Percentiles rank a stretch among this genome's conserved stretches.
These are phyloP conservation scores for Petasospora rhodanensis DNA, from an alignment of 1,139 yeast species.

Conservation along the genomic window DNA sequence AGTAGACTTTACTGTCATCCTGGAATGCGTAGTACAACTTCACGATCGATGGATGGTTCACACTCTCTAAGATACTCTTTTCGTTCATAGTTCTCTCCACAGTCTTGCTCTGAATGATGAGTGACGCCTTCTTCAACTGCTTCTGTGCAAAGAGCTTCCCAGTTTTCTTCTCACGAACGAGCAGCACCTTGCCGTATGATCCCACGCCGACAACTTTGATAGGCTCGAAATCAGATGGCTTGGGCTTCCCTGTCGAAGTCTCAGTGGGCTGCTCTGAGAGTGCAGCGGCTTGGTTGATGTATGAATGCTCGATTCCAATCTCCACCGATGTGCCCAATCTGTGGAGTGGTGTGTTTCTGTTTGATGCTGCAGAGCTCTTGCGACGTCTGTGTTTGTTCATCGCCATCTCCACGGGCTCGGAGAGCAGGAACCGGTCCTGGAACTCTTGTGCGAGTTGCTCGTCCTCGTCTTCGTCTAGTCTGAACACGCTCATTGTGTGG, in stretches of 20 bases:
- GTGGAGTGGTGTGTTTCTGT: constrained; percentile 28
- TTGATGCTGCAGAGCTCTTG: constrained; percentile 32
- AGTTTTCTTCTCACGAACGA: constrained; percentile 64
- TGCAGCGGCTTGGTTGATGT: constrained; percentile 17
- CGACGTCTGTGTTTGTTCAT: constrained; percentile 13
- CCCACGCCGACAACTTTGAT: constrained; percentile 86
- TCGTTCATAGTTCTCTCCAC: constrained; percentile 36
- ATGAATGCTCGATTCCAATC: constrained; percentile 38
- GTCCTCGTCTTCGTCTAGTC: constrained; percentile 20
- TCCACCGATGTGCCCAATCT: constrained; percentile 45
- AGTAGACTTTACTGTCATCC: constrained; percentile 72
- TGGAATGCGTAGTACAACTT: constrained; percentile 87
- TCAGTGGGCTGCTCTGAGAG: background rate
- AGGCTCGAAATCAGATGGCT: constrained; percentile 63
- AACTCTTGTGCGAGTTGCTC: constrained; percentile 17
- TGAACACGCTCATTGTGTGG: constrained; percentile 19
- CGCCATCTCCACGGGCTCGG: constrained; percentile 18
- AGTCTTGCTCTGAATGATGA: constrained; percentile 39
- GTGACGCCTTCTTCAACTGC: constrained; percentile 77
- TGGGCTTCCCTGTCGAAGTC: constrained; percentile 23
- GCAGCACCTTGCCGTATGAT: constrained; percentile 82
- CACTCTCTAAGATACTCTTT: constrained; percentile 60
- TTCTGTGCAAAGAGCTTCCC: constrained; percentile 83
- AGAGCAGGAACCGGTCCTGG: constrained; percentile 15
- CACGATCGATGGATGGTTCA: constrained; percentile 84